These are phyloP conservation scores for Testicularia cyperi DNA, from an alignment of 1,284 basidiomycete species.

Conservation along the genomic window DNA sequence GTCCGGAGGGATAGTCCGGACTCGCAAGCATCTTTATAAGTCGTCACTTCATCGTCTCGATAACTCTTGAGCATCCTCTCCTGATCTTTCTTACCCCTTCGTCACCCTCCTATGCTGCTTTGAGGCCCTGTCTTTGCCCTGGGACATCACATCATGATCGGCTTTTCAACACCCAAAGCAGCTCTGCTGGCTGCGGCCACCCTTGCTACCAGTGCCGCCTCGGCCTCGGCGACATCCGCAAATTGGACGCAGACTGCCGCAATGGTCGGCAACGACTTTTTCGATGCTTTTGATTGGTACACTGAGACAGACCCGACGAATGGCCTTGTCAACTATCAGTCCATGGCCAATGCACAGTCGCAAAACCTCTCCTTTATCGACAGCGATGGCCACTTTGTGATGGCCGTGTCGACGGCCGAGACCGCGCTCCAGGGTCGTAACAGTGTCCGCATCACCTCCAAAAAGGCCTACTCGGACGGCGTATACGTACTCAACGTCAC, in stretches of 20 bases:
- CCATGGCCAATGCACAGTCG: slow-evolving; percentile 17
- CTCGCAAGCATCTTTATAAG: too few relatives aligned
- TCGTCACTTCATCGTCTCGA: too few relatives aligned
- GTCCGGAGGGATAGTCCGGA: too few relatives aligned
- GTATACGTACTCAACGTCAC: slow-evolving; percentile 55
- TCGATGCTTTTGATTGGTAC: slow-evolving; percentile 44
- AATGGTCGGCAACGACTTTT: slow-evolving; percentile 38
- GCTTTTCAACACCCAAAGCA: slow-evolving; percentile 2
- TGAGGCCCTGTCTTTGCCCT: too few relatives aligned
- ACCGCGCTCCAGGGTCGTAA: slow-evolving; percentile 35
- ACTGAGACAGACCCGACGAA: slow-evolving; percentile 47
- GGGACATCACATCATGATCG: too few relatives aligned
- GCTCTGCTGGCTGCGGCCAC: slow-evolving; percentile 2
- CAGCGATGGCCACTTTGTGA: slow-evolving; percentile 35
- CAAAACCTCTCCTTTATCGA: slow-evolving; percentile 51
- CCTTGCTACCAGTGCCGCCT: neutral
- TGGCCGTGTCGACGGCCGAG: slow-evolving; percentile 47
- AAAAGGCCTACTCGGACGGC: slow-evolving; percentile 46
- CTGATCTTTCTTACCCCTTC: too few relatives aligned
- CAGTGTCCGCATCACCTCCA: slow-evolving; percentile 51
- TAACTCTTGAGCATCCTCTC: too few relatives aligned
- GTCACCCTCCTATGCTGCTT: too few relatives aligned
- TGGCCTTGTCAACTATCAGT: slow-evolving; percentile 51
- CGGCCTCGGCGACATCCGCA: slow-evolving; percentile 8
- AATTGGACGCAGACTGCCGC: slow-evolving; percentile 31